Percentiles rank a stretch among this genome's conserved stretches.
phyloP scores from a whole-genome alignment of 164 flowering plant genomes.

The Vitis vinifera region ASM3070453v1 NC_081806.1:3111501-3112000 shows the following conservation, averaged over 20 bases:
- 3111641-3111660: constrained; percentile 3
- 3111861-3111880: too few species aligned
- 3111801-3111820: too few species aligned
- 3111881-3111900: too few species aligned
- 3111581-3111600: not conserved
- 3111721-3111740: constrained; percentile 8
- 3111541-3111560: not conserved
- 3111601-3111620: constrained; percentile 7
- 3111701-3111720: constrained; percentile 7
- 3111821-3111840: too few species aligned
- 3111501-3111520: not conserved
- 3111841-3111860: too few species aligned
- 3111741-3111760: constrained; percentile 3
- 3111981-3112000: too few species aligned
- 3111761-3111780: too few species aligned
- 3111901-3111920: too few species aligned
- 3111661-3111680: constrained; percentile 3
- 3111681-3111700: not conserved
- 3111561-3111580: not conserved
- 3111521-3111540: not conserved
- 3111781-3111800: too few species aligned
- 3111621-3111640: constrained; percentile 1
- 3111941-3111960: too few species aligned
- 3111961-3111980: too few species aligned
- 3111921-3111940: too few species aligned